Conservation (phyloP, 768 basidiomycete species). For the Kondoa malvinella region DNA sequence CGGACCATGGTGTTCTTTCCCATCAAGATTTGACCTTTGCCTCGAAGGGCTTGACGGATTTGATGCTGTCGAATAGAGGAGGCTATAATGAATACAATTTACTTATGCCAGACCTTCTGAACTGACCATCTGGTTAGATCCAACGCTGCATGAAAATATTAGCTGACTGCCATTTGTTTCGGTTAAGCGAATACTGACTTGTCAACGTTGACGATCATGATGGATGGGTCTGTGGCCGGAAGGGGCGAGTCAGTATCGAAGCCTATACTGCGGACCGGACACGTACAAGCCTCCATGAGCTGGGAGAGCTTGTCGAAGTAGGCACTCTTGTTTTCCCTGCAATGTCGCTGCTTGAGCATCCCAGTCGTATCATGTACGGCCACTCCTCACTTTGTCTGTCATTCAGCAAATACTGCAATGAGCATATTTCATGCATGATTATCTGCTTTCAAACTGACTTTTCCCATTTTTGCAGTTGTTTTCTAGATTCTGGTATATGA, state of each 20-base stretch:
- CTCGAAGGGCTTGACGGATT: slow-evolving; percentile 83
- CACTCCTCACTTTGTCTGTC: slow-evolving; percentile 1
- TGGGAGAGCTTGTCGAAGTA: slow-evolving; percentile 92
- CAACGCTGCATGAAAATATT: slow-evolving; percentile 48
- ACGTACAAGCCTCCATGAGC: slow-evolving; percentile 58
- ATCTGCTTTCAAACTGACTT: background rate
- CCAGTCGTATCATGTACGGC: background rate
- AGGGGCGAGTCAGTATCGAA: background rate
- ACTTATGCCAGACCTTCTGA: too few relatives aligned
- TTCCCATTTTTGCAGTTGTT: background rate
- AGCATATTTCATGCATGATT: background rate
- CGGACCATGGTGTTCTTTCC: slow-evolving; percentile 99
- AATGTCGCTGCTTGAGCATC: background rate
- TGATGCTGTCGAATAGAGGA: too few relatives aligned
- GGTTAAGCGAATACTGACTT: slow-evolving; percentile 65
- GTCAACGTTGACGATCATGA: slow-evolving; percentile 99
- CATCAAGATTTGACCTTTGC: slow-evolving; percentile 93
- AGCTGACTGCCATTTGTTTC: slow-evolving; percentile 53
- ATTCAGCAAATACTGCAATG: background rate
- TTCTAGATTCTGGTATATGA: background rate
- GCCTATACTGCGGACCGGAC: slow-evolving; percentile 39
- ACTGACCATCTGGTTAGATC: slow-evolving; percentile 76
- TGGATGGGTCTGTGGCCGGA: slow-evolving; percentile 39
- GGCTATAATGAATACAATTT: too few relatives aligned
- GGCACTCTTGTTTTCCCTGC: slow-evolving; percentile 49